A percentile compares a stretch with the other conserved stretches of the same genome.
Conservation (phyloP, 2,329 filamentous ascomycete genomes). For the Monilinia fructicola region DNA sequence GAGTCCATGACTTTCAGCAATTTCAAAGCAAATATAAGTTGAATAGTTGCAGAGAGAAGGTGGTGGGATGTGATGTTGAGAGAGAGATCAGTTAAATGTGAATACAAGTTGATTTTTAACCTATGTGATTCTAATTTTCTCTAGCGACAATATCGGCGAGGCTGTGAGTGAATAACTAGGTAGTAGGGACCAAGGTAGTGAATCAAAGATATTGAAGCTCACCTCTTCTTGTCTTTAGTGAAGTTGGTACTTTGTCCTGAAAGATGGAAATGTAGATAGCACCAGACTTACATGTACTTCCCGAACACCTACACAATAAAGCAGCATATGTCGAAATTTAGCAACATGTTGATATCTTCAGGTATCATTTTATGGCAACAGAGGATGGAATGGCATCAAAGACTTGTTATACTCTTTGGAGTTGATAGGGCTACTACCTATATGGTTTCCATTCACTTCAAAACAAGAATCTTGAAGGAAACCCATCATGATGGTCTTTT, state of each 20-base stretch:
- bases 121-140: background rate
- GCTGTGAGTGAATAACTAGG: background rate
- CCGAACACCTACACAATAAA: background rate
- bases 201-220: background rate
- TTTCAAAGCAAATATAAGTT: background rate
- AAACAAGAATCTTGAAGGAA: background rate
- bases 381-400: background rate
- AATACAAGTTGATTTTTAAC: background rate
- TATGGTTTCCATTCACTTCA: background rate
- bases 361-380: background rate
- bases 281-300: background rate
- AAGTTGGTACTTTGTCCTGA: background rate
- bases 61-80: background rate
- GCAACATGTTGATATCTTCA: background rate
- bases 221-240: background rate
- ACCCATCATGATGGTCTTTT: too few species aligned
- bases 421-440: background rate
- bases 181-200: too few species aligned
- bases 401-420: background rate
- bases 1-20: background rate
- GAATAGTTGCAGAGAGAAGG: background rate
- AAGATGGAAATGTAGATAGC: background rate
- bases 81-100: background rate
- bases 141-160: background rate
- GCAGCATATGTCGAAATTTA: too few species aligned